Evolutionary conservation across 306 rosid genomes (phyloP).

Genomic region (Sechiopsis laciniata): DNA sequence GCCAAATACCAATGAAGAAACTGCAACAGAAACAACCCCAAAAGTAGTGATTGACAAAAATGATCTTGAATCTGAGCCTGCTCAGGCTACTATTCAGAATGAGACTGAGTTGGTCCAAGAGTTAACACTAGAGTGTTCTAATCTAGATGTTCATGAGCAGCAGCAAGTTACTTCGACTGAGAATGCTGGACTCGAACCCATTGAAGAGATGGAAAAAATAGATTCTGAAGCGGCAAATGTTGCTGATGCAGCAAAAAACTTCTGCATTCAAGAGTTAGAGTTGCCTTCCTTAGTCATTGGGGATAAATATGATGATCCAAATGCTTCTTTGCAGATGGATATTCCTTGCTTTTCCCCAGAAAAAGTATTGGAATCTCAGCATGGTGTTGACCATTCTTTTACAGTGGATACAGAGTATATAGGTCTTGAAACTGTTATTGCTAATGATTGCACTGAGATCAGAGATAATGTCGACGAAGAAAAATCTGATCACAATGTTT

Average conservation of each 20-base stretch:
- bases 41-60: constrained; percentile 35
- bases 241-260: constrained; percentile 37
- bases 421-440: constrained; percentile 32
- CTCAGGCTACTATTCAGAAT: constrained; percentile 28
- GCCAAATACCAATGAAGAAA: constrained; percentile 35
- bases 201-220: no score
- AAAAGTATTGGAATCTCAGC: constrained; percentile 38
- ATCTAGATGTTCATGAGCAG: constrained; percentile 29
- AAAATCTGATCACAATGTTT: constrained; percentile 32
- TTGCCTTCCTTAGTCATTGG: constrained; percentile 31
- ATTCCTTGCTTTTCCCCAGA: constrained; percentile 34
- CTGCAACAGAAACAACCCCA: constrained; percentile 28
- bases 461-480: constrained; percentile 34
- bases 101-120: constrained; percentile 36
- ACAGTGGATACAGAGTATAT: constrained; percentile 28
- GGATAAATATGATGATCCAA: constrained; percentile 41
- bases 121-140: constrained; percentile 35
- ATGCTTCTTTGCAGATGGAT: constrained; percentile 41
- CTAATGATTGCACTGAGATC: constrained; percentile 34
- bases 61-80: constrained; percentile 41
- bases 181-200: constrained; percentile 32
- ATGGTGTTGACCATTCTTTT: constrained; percentile 30
- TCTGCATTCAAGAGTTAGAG: constrained; percentile 35
- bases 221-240: constrained; percentile 21
- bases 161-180: constrained; percentile 25